These are phyloP conservation scores for Saturnispora kantuleensis DNA, from an alignment of 805 yeast genomes.

Conservation along the genomic window DNA sequence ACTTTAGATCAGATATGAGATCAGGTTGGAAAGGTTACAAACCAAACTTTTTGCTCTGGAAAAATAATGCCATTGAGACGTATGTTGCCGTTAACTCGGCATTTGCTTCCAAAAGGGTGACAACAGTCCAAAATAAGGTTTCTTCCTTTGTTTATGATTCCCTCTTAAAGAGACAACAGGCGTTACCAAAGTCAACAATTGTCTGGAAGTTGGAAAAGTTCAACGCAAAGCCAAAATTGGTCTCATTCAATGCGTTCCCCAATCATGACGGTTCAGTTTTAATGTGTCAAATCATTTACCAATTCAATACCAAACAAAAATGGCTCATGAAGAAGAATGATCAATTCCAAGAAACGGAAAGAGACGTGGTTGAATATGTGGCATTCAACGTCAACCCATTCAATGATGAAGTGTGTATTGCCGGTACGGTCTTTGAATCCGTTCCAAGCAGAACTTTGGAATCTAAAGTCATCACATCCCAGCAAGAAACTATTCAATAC, in stretches of 20 bases:
- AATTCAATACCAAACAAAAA: slow-evolving; percentile 53
- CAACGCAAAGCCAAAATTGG: slow-evolving; percentile 60
- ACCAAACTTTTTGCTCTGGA: slow-evolving; percentile 70
- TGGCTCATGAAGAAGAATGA: slow-evolving; percentile 38
- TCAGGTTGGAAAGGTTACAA: slow-evolving; percentile 31
- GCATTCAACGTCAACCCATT: slow-evolving; percentile 55
- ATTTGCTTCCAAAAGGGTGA: slow-evolving; percentile 54
- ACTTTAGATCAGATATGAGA: slow-evolving; percentile 29
- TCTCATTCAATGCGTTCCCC: slow-evolving; percentile 51
- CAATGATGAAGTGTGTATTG: slow-evolving; percentile 44
- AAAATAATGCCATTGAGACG: slow-evolving; percentile 69
- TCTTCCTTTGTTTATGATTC: slow-evolving; percentile 60
- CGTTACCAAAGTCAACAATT: slow-evolving; percentile 49
- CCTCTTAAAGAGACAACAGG: slow-evolving; percentile 38
- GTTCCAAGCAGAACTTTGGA: slow-evolving; percentile 30
- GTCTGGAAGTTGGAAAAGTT: slow-evolving; percentile 74
- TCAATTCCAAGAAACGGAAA: slow-evolving; percentile 35
- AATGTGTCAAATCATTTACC: slow-evolving; percentile 44
- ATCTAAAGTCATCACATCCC: slow-evolving; percentile 22
- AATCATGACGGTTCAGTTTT: slow-evolving; percentile 30
- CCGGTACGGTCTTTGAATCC: slow-evolving; percentile 62
- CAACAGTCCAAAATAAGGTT: slow-evolving; percentile 33
- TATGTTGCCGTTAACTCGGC: slow-evolving; percentile 74
- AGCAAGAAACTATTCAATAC: slow-evolving; percentile 20
- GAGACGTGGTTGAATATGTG: slow-evolving; percentile 50